Evolutionary conservation across 2,329 filamentous ascomycete species (phyloP), one percentile per base, ranked within the genome.

Genomic region (Microdochium paspali): DNA sequence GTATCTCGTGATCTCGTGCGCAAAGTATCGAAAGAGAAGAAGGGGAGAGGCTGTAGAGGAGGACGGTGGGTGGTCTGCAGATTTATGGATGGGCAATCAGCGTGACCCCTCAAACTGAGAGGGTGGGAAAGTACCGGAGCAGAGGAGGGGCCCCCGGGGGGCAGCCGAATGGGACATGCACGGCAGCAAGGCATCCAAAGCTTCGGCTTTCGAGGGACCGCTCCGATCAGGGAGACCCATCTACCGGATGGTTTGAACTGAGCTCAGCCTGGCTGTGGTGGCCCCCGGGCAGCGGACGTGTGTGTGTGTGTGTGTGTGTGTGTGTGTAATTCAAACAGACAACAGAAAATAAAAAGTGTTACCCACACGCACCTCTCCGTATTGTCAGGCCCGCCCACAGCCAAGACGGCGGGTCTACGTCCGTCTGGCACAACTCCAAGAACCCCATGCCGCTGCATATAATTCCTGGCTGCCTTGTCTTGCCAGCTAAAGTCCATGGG

Each of bases 1-100:
- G 35, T 40, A 40, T 40, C 35, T 40, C 35, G 35, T 40, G 35
- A 40, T 40, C 35, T 40, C 35, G 35, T 40, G 35, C 35, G 35
- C 35, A 40, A 40, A 40, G 18, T 40, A 40, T 40, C 18, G 18
- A 18, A 40, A 21, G 35, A 12, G 35, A 20, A 40, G 35, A 40
- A 21, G 35, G 35, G 35, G 35, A 40, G 18, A 18, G 18, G 12
- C 13, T 20, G 9, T 10, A 18, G 18, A 7, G 18, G 35, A 21
- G 10, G 15, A 35, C 15, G 18, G 35, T 40, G 35, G 35, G 35
- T 40, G 35, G 35, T 18, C 10, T 18, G 35, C 35, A 12, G 12
- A n/a, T 40, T 40, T 40, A 40, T 40, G 35, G 35, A 40, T 40
- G 35, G 35, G 35, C 18, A 35, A n/a, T n/a, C 6, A 21, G 35